Conservation (phyloP, 257 asterid species). For the Solanum stenotomum region DNA sequence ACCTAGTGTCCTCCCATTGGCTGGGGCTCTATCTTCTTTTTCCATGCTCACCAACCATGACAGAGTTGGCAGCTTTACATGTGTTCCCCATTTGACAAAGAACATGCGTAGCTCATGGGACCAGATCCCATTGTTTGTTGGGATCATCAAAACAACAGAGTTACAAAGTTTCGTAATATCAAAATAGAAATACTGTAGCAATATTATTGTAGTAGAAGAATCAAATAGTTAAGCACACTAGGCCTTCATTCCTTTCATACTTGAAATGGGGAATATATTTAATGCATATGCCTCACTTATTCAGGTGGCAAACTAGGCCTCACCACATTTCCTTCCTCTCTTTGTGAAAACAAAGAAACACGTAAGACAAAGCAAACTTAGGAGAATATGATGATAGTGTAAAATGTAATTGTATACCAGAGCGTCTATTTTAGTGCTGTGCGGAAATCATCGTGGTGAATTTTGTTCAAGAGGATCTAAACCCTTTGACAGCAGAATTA, state of each 20-base stretch:
- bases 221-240: not conserved
- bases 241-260: not conserved
- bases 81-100: no score
- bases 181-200: not conserved
- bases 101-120: no score
- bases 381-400: not conserved
- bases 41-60: no score
- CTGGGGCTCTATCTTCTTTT: no score
- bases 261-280: no score
- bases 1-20: no score
- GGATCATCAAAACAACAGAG: no score
- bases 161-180: not conserved
- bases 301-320: no score
- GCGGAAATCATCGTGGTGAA: conserved; percentile 47
- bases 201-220: not conserved
- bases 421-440: conserved; percentile 87
- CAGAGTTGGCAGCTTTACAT: no score
- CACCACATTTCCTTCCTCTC: not conserved
- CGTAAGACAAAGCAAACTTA: conserved; percentile 17
- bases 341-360: not conserved
- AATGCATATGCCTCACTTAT: no score
- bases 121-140: no score
- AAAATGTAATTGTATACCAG: conserved; percentile 42
- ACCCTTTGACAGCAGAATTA: conserved; percentile 46
- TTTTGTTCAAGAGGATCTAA: conserved; percentile 63